phyloP scores from a whole-genome alignment of 225 moss, liverwort and hornwort genomes.

The Physcomitrium patens region DNA sequence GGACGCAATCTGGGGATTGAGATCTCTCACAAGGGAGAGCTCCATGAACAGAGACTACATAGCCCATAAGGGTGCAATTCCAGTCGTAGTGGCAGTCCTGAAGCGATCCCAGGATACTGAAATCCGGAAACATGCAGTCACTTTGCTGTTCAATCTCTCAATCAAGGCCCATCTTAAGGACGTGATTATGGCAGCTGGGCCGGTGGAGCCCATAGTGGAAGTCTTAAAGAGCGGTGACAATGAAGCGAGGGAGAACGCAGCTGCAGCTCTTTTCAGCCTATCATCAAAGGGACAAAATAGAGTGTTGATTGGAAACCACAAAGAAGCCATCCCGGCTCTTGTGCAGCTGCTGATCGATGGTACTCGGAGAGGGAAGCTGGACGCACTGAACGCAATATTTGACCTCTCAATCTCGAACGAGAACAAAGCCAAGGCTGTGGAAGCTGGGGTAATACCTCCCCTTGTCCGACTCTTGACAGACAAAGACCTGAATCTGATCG shows the following conservation, averaged over 20 bases:
- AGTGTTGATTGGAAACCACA: conserved; percentile 31
- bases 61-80: conserved; percentile 64
- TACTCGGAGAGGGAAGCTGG: conserved; percentile 41
- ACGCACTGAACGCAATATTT: conserved; percentile 50
- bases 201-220: conserved; percentile 52
- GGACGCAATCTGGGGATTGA: conserved; percentile 48
- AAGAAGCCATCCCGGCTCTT: conserved; percentile 48
- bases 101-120: conserved; percentile 40
- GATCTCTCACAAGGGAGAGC: conserved; percentile 64
- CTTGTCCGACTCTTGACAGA: conserved; percentile 41
- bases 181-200: conserved; percentile 69
- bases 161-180: conserved; percentile 70
- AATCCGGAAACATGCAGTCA: conserved; percentile 75
- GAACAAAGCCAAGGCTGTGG: conserved; percentile 45
- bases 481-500: conserved; percentile 18
- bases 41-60: conserved; percentile 70
- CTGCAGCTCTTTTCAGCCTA: conserved; percentile 46
- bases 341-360: conserved; percentile 43
- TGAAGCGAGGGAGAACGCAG: conserved; percentile 51
- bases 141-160: conserved; percentile 80
- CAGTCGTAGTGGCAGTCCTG: conserved; percentile 48
- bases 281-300: conserved; percentile 70
- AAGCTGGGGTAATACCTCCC: conserved; percentile 37
- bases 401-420: conserved; percentile 43
- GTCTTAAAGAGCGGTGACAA: conserved; percentile 46